A percentile compares a stretch with the other conserved stretches of the same genome.
phyloP scores from a whole-genome alignment of 169 alveolate species.

The Cystoisospora suis region DNA sequence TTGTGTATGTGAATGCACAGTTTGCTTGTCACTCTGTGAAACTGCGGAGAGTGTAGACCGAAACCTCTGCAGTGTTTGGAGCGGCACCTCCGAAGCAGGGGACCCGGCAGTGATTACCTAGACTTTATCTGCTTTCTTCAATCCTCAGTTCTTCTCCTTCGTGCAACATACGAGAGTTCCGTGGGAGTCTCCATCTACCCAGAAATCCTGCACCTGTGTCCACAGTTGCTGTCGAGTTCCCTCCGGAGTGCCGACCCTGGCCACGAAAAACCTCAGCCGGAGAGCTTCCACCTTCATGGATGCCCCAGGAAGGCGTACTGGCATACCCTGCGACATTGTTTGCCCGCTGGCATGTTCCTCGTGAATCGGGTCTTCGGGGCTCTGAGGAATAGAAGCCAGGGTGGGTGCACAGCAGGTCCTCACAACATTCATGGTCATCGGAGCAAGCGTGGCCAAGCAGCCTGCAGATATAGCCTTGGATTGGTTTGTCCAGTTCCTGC shows the following conservation, averaged over 20 bases:
- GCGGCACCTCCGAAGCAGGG: too few relatives aligned
- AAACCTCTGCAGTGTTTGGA: too few relatives aligned
- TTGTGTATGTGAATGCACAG: too few relatives aligned
- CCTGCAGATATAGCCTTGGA: constrained; percentile 15
- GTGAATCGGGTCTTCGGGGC: constrained; percentile 19
- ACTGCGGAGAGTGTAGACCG: too few relatives aligned
- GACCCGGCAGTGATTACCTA: too few relatives aligned
- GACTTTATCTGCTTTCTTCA: neutral
- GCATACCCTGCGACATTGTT: neutral
- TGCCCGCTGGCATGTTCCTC: constrained; percentile 19
- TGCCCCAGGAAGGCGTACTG: constrained; percentile 1
- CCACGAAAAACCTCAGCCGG: too few relatives aligned
- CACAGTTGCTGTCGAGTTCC: too few relatives aligned
- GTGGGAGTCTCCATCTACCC: neutral
- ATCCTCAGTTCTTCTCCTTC: neutral
- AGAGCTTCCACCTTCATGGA: too few relatives aligned
- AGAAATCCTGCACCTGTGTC: too few relatives aligned
- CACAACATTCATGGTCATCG: neutral
- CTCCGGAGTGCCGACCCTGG: too few relatives aligned
- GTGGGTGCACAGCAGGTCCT: neutral
- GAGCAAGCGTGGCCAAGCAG: neutral
- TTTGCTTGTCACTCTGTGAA: too few relatives aligned
- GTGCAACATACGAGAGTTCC: constrained; percentile 1
- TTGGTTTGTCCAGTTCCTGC: neutral
- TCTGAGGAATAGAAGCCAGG: neutral